Evolutionary conservation across 345 rosid species (phyloP), one percentile per base, ranked within the genome.

Genomic region (Eucalyptus sp.): DNA sequence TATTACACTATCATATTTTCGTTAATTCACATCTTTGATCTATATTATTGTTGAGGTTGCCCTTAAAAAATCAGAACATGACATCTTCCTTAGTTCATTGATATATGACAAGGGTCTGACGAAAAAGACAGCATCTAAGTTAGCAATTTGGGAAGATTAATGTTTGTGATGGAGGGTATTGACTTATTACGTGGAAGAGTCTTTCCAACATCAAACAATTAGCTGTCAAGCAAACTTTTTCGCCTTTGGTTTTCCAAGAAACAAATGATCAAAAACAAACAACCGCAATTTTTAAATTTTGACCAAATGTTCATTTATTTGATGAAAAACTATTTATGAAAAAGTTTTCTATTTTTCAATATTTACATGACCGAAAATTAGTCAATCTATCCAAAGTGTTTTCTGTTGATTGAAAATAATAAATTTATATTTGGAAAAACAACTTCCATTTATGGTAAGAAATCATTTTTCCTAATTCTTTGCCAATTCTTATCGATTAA

Each of bases 321-420:
- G 60, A 20, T 5, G 5, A 56, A 1, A 56, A 22, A 4, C 12
- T 22, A 8, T 56, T 20, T 56, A 56, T 8, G 27, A 22, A 56
- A 22, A 1, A 0, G 7, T 0, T 56, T 56, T 56, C 62, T 5
- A 56, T 1, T 22, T 56, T 56, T 56, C n/a, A 25, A 13, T 58
- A 24, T 58, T 60, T 60, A 5, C 4, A 60, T 25, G 66, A 11
- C 4, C 7, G n/a, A 60, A 60, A 11, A 25, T 60, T 60, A 60
- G 31, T 60, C 66, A 25, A 60, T 60, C n/a, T 60, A 25, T 1
- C 4, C 7, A 60, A 58, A 60, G 7, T 11, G n/a, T 60, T 60
- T 60, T 25, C 7, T 25, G 66, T 25, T 1, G 10, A 60, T 25
- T 25, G 66, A 60, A 60, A 60, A 60, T 12, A 60, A 60, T 5